Base-by-base conservation (phyloP, 352 stramenopile genomes). In the Pseudoperonospora humuli region DNA sequence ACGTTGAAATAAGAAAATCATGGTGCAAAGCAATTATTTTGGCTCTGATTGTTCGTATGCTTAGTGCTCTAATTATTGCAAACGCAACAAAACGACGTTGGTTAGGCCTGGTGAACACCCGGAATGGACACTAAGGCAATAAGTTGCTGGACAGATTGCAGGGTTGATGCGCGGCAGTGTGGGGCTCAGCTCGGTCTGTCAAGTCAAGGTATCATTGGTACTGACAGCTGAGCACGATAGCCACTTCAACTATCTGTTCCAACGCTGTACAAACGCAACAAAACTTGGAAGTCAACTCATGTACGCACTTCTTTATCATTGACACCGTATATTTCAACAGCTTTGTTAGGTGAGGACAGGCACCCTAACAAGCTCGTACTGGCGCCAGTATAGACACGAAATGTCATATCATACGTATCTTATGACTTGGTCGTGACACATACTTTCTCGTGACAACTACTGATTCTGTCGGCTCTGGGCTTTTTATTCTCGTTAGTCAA, bases 331-430 rank as follows among this genome's bases (percentile, higher is more conserved):
- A 31, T 7, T 32, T n/a, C 14, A 5, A 26, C 21, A 40, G 7
- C 15, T 36, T 51, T 21, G 37, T 44, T 20, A 24, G 13, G 24
- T 25, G 39, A 45, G 50, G 56, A 64, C 54, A 64, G 44, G 11
- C 56, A 51, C 25, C n/a, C 20, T 13, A 28, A 38, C 15, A 36
- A 13, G 6, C 25, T 19, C 20, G 8, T 18, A 27, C 44, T 64
- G 44, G 25, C 45, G 50, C 35, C 13, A 61, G 26, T 57, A 57
- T 57, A 57, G 56, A 32, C 50, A 55, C 29, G 9, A 45, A 49
- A 17, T 29, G 11, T 10, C 14, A 11, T 27, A 11, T 29, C 26
- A 15, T 13, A 25, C 17, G 11, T 20, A 37, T 4, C 17, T 35
- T 34, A 29, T 5, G 26, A n/a, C 35, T 38, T 45, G 27, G 45